These are phyloP conservation scores for Skeletonema costatum DNA, from an alignment of 108 stramenopile species.

Conservation along the genomic window DNA sequence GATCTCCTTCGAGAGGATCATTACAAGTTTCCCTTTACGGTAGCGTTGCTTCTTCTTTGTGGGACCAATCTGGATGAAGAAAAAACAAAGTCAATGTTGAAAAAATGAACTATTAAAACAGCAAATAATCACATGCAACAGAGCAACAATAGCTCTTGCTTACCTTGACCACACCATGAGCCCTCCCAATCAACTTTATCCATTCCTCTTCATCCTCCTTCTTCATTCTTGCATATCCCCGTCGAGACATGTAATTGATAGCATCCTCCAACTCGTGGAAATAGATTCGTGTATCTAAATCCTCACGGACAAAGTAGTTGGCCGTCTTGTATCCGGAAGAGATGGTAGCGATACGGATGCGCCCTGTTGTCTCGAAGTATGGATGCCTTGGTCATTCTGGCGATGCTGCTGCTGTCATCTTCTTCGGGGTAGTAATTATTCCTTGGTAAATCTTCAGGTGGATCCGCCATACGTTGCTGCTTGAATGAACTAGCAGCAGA, in stretches of 20 bases:
- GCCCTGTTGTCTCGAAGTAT: background rate
- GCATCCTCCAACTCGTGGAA: conserved; percentile 45
- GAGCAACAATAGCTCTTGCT: background rate
- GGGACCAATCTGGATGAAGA: conserved; percentile 14
- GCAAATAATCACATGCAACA: background rate
- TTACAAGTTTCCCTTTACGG: conserved; percentile 35
- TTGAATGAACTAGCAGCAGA: background rate
- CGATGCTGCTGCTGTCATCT: background rate
- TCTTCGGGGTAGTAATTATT: background rate
- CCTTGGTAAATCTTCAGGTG: background rate
- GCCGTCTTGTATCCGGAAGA: conserved; percentile 37
- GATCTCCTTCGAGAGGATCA: conserved; percentile 25
- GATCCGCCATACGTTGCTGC: background rate
- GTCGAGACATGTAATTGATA: conserved; percentile 25
- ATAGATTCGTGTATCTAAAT: conserved; percentile 43
- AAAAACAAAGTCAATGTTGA: background rate
- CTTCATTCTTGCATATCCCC: conserved; percentile 38
- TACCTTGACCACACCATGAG: conserved; percentile 41
- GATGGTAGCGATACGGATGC: conserved; percentile 41
- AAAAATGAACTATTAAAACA: background rate
- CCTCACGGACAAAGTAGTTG: conserved; percentile 36
- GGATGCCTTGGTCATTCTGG: background rate
- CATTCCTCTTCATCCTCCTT: conserved; percentile 33
- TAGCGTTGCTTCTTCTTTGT: conserved; percentile 43
- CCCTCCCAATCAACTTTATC: conserved; percentile 20